These are phyloP conservation scores for Asclepias syriaca DNA, from an alignment of 257 asterid species.

Conservation along the genomic window DNA sequence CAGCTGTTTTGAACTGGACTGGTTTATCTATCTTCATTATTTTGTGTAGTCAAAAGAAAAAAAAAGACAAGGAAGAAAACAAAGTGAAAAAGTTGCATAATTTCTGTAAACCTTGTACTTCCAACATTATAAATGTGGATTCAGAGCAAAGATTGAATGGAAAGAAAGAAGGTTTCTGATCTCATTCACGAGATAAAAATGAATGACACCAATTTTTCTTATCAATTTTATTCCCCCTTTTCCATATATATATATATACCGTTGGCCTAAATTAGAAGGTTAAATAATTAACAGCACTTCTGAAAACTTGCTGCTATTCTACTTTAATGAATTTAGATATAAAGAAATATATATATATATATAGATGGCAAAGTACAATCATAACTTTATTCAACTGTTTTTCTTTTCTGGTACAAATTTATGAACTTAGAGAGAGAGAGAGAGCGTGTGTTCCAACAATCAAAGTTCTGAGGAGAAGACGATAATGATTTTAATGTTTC, in stretches of 20 bases:
- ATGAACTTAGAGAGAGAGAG: neutral
- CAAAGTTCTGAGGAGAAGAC: conserved; percentile 27
- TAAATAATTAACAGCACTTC: neutral
- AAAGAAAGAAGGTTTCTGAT: neutral
- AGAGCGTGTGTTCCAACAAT: neutral
- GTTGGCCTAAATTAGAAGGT: neutral
- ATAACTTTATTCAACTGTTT: neutral
- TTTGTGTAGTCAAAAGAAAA: neutral
- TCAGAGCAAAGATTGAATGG: neutral
- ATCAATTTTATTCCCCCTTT: neutral
- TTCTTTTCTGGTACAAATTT: neutral
- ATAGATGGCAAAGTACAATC: neutral
- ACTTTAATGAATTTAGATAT: neutral
- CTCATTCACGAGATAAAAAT: conserved; percentile 1
- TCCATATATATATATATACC: too few relatives aligned
- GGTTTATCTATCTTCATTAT: too few relatives aligned
- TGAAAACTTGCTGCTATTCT: neutral
- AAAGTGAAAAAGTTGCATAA: neutral
- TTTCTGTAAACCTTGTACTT: neutral
- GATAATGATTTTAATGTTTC: conserved; percentile 29
- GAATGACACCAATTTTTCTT: neutral
- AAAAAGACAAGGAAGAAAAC: neutral
- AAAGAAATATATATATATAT: too few relatives aligned
- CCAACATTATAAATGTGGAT: conserved; percentile 7
- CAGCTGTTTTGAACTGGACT: too few relatives aligned